phyloP scores from a whole-genome alignment of 768 basidiomycete species.

The Naganishia friedmannii region DNA sequence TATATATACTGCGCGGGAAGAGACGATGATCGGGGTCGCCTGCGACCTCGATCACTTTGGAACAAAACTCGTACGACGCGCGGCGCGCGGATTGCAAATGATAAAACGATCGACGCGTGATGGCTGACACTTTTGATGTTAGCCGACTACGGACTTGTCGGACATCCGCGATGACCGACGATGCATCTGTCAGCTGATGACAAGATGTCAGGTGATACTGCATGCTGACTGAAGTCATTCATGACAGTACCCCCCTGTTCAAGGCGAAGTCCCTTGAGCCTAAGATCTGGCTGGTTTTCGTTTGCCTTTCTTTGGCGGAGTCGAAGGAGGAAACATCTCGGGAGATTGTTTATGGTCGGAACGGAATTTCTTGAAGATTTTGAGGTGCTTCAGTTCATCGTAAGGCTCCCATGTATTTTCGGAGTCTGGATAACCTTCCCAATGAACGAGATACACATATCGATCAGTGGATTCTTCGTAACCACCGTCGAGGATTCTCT shows the following conservation, averaged over 20 bases:
- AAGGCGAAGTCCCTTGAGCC: constrained; percentile 8
- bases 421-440: constrained; percentile 4
- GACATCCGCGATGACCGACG: too few species aligned
- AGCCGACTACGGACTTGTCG: not conserved
- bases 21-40: too few species aligned
- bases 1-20: too few species aligned
- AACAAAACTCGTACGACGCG: not conserved
- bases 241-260: not conserved
- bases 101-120: not conserved
- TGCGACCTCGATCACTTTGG: too few species aligned
- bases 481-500: too few species aligned
- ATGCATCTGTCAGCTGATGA: too few species aligned
- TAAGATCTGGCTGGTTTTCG: not conserved
- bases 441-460: not conserved
- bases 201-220: too few species aligned
- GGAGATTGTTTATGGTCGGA: not conserved
- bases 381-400: not conserved
- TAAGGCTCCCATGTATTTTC: constrained; percentile 2
- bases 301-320: not conserved
- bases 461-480: too few species aligned
- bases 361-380: not conserved
- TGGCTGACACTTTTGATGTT: too few species aligned
- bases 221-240: too few species aligned
- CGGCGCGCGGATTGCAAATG: not conserved
- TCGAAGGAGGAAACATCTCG: too few species aligned